Conservation (phyloP, 805 yeast genomes). For the Ogataea corticis region DNA sequence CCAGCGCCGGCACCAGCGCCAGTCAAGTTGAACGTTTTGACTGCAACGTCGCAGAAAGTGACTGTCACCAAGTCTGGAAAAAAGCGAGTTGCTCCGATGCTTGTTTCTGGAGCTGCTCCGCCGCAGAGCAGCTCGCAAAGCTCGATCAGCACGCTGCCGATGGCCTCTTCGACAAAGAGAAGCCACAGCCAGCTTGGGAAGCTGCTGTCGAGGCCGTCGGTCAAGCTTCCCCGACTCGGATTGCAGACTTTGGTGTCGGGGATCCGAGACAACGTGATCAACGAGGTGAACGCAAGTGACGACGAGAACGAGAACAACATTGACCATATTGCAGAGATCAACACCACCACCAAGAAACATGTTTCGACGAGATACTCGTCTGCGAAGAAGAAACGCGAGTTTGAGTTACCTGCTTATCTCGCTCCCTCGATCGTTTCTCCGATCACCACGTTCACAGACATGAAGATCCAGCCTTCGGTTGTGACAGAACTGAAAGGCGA, state of each 20-base stretch:
- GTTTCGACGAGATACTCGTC: constrained; percentile 33
- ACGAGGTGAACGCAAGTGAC: constrained; percentile 28
- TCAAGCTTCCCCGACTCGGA: constrained; percentile 63
- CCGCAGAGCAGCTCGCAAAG: no score
- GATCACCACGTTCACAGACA: constrained; percentile 31
- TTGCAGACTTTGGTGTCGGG: constrained; percentile 66
- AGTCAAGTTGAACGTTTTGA: constrained; percentile 18
- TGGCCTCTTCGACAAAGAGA: constrained; percentile 19
- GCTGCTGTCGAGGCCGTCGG: constrained; percentile 43
- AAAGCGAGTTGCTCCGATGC: constrained; percentile 71
- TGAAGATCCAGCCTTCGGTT: constrained; percentile 33
- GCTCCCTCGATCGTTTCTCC: constrained; percentile 28
- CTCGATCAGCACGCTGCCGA: no score
- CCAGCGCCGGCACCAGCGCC: constrained; percentile 5
- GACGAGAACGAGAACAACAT: constrained; percentile 44
- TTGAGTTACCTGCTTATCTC: constrained; percentile 33
- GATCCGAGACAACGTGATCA: constrained; percentile 38
- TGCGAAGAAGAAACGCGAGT: constrained; percentile 37
- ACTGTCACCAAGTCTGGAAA: constrained; percentile 74
- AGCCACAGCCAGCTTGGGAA: constrained; percentile 25
- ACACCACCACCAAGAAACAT: constrained; percentile 34
- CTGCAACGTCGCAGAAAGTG: constrained; percentile 42
- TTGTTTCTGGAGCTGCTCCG: constrained; percentile 54
- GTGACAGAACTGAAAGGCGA: constrained; percentile 20
- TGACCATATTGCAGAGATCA: constrained; percentile 42